Base-by-base conservation (phyloP, 352 stramenopile species). In the Phytopythium mirpurense region DNA sequence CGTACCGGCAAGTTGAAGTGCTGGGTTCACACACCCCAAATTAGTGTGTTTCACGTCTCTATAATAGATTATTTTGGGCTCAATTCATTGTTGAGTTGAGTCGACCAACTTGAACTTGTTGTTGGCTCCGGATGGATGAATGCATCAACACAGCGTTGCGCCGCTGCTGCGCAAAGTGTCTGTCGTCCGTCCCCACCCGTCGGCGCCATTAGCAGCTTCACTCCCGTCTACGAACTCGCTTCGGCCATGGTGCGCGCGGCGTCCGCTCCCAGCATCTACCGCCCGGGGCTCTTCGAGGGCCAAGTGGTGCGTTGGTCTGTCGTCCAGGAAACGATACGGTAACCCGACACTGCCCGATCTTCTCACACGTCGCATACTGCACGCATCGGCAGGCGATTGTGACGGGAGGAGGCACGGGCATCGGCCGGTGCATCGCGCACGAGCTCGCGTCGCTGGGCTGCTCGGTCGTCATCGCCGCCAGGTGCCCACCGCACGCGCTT, bases 251-350 rank as follows among this genome's bases (percentile, higher is more conserved):
- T 91, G 50, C 76, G 81, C 51, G 72, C 67, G 9, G 65, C 68
- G 15, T 71, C 58, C 43, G 68, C 76, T 29, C 60, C 72, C 12
- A 86, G 68, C 38, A 74, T 91, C 54, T 91, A 78, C 65, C 76
- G 78, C 42, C 50, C 70, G 3, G 74, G 75, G 15, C 68, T 89
- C 29, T 91, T 89, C 48, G 65, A 63, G 11, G 80, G 78, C 67
- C 88, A 88, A 88, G 80, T 90, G 70, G 79, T 88, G 68, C 59
- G 78, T 66, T n/a, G n/a, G n/a, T n/a, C n/a, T n/a, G n/a, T n/a
- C n/a, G n/a, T n/a, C n/a, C n/a, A n/a, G n/a, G n/a, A n/a, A n/a
- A n/a, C n/a, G n/a, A n/a, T n/a, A n/a, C n/a, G n/a, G n/a, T n/a
- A n/a, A n/a, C n/a, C n/a, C n/a, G n/a, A n/a, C n/a, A n/a, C n/a